Evolutionary conservation across 768 basidiomycete species (phyloP).

Genomic region (Podaxis sp.): DNA sequence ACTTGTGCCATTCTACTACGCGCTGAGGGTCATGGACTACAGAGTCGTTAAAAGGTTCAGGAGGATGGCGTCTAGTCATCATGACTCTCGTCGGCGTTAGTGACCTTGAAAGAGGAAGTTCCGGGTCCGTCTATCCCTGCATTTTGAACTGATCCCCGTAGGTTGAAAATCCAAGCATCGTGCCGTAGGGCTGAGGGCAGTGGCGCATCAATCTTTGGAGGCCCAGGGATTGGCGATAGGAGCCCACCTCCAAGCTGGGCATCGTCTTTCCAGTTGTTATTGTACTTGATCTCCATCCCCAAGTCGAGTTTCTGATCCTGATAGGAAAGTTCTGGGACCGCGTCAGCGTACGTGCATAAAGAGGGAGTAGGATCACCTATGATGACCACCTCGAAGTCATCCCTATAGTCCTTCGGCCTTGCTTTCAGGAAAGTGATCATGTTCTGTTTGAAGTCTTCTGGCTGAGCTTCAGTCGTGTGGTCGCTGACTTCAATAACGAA

Average conservation of each 20-base stretch:
- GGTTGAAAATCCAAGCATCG: not conserved
- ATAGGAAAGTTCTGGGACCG: not conserved
- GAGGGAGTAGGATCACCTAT: not conserved
- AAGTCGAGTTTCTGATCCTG: not conserved
- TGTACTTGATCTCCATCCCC: slow-evolving; percentile 5
- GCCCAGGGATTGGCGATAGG: not conserved
- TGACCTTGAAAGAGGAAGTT: not conserved
- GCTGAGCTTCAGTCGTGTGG: not conserved
- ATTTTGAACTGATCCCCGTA: not conserved
- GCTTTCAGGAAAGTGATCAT: not conserved
- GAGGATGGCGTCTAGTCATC: not conserved
- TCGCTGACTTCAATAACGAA: not conserved
- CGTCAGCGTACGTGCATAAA: not conserved
- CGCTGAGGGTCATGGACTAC: not conserved
- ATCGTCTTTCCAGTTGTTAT: slow-evolving; percentile 2
- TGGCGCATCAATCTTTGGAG: not conserved
- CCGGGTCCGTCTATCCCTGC: not conserved
- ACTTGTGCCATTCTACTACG: not conserved
- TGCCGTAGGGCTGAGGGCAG: not conserved
- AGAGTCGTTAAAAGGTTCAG: not conserved
- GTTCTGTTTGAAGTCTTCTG: not conserved
- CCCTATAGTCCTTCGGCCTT: slow-evolving; percentile 2
- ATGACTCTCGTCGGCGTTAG: not conserved
- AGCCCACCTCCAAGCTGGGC: not conserved
- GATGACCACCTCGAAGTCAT: slow-evolving; percentile 1